Percentiles rank a stretch among this genome's conserved stretches.
Evolutionary conservation across 148 eudicot genomes (phyloP).

Genomic region (Silene conica): DNA sequence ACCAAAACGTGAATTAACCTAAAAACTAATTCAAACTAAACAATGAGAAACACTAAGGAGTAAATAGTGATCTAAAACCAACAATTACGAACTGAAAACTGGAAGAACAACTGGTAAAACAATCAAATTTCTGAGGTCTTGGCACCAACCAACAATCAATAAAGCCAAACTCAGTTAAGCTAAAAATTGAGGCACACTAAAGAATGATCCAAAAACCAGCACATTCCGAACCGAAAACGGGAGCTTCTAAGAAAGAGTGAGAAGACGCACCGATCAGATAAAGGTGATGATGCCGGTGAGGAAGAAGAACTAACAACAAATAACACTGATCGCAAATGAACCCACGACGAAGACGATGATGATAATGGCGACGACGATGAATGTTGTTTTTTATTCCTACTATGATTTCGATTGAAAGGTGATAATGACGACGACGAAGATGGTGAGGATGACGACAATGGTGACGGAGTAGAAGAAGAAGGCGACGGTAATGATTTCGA

Average conservation of each 20-base stretch:
- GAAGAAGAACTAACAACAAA: slow-evolving; percentile 68
- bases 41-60: neutral
- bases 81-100: neutral
- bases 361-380: slow-evolving; percentile 51
- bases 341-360: slow-evolving; percentile 70
- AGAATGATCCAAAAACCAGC: slow-evolving; percentile 26
- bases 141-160: neutral
- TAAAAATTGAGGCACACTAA: slow-evolving; percentile 4
- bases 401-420: slow-evolving; percentile 17
- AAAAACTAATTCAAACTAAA: neutral
- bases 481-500: slow-evolving; percentile 47
- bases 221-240: slow-evolving; percentile 17
- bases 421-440: slow-evolving; percentile 42
- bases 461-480: slow-evolving; percentile 47
- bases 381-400: slow-evolving; percentile 13
- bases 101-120: neutral
- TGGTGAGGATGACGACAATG: slow-evolving; percentile 41
- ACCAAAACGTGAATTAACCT: neutral
- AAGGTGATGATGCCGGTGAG: slow-evolving; percentile 48
- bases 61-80: neutral
- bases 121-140: neutral
- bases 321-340: slow-evolving; percentile 85
- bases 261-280: slow-evolving; percentile 74
- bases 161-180: neutral
- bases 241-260: slow-evolving; percentile 11